Conservation (phyloP, 2,329 filamentous ascomycete genomes). For the Aaosphaeria pasadenensis region DNA sequence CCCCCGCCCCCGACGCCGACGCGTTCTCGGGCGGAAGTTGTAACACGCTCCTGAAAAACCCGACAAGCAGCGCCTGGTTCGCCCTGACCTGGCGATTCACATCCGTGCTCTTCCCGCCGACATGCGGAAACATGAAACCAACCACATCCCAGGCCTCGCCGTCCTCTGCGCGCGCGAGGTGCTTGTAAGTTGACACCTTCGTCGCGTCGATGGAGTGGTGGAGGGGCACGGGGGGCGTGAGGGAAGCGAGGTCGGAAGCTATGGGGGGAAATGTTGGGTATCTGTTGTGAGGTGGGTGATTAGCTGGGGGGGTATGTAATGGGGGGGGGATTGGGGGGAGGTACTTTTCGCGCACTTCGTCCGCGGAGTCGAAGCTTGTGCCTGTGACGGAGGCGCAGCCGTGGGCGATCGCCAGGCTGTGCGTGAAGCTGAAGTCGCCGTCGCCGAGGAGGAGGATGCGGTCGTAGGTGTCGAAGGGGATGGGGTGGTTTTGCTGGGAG, state of each 20-base stretch:
- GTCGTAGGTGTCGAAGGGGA: constrained; percentile 67
- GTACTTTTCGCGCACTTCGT: constrained; percentile 50
- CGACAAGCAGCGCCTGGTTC: constrained; percentile 52
- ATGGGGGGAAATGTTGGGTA: constrained; percentile 48
- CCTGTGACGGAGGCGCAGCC: constrained; percentile 65
- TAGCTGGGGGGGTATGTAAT: neutral
- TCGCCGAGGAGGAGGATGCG: constrained; percentile 75
- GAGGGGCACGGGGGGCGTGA: constrained; percentile 34
- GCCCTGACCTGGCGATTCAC: constrained; percentile 90
- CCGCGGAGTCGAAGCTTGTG: constrained; percentile 62
- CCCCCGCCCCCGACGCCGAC: neutral
- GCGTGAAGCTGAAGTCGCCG: constrained; percentile 75
- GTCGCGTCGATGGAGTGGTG: constrained; percentile 65
- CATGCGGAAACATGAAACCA: constrained; percentile 96
- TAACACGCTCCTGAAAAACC: constrained; percentile 29
- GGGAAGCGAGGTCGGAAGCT: constrained; percentile 13
- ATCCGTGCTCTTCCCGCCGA: constrained; percentile 87
- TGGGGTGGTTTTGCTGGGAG: constrained; percentile 46
- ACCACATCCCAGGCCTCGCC: constrained; percentile 65
- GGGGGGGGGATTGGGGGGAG: neutral
- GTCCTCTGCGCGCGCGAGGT: constrained; percentile 15
- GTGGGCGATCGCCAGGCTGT: constrained; percentile 64
- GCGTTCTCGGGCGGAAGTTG: neutral
- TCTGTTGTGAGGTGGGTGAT: constrained; percentile 49
- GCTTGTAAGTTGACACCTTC: constrained; percentile 41